Conservation (phyloP, 768 basidiomycete species). For the Termitomyces sp. region DNA sequence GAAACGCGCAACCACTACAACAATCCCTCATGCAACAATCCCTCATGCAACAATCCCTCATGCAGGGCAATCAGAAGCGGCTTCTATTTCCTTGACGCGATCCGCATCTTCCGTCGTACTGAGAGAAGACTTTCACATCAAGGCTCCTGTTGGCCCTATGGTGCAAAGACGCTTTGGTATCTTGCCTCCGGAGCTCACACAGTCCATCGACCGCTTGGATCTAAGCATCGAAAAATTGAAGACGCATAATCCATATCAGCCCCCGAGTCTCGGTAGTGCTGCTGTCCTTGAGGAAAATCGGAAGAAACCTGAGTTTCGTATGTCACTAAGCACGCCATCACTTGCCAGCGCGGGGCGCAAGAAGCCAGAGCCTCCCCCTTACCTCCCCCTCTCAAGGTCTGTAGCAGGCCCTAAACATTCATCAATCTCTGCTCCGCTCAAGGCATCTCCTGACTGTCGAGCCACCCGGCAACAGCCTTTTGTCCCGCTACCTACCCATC, state of each 20-base stretch:
- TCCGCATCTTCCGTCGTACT: neutral
- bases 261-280: constrained; percentile 6
- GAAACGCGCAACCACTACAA: constrained; percentile 8
- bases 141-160: neutral
- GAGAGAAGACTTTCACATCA: neutral
- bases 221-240: constrained; percentile 27
- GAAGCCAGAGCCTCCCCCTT: constrained; percentile 9
- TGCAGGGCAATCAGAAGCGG: neutral
- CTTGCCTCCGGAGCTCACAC: constrained; percentile 16
- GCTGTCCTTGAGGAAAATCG: neutral
- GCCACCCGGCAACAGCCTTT: constrained; percentile 3
- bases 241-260: constrained; percentile 22
- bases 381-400: constrained; percentile 3
- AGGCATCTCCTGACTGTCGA: constrained; percentile 12
- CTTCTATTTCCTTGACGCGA: neutral
- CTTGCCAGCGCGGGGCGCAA: constrained; percentile 16
- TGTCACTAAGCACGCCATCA: constrained; percentile 10
- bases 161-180: constrained; percentile 1
- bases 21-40: neutral
- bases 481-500: neutral
- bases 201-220: constrained; percentile 27
- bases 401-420: neutral
- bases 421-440: neutral
- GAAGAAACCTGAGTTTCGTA: constrained; percentile 2
- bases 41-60: constrained; percentile 1